Evolutionary conservation across 225 moss, liverwort and hornwort genomes (phyloP).

Genomic region (Antitrichia curtipendula): DNA sequence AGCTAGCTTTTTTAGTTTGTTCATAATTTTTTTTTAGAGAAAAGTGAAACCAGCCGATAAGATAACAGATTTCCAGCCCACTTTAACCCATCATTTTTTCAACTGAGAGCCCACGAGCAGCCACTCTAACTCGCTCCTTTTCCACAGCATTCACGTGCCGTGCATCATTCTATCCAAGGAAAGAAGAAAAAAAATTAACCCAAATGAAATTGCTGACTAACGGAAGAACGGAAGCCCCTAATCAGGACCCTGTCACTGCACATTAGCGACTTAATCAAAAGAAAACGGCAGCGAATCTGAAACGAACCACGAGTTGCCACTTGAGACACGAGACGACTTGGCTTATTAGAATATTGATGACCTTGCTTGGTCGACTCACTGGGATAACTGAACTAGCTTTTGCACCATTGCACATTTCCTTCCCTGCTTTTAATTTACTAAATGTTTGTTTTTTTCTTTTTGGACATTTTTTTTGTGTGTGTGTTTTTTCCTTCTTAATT

Average conservation of each 20-base stretch:
- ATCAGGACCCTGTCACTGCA: neutral
- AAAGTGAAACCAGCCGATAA: neutral
- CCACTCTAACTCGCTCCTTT: neutral
- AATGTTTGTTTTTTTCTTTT: neutral
- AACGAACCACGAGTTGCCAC: neutral
- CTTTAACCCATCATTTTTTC: neutral
- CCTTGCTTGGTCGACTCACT: neutral
- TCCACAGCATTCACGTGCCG: neutral
- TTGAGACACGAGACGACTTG: neutral
- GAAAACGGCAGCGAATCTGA: neutral
- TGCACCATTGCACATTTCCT: neutral
- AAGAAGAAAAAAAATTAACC: fast-evolving
- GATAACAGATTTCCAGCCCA: neutral
- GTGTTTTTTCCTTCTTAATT: too few species aligned
- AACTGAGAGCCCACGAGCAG: neutral
- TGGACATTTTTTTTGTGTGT: too few species aligned
- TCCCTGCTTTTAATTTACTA: neutral
- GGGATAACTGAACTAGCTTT: neutral
- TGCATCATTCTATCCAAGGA: too few species aligned
- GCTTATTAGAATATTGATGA: neutral
- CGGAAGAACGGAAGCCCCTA: neutral
- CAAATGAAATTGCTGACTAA: neutral
- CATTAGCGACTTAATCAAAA: neutral
- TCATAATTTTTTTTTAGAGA: too few species aligned
- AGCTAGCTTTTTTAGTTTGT: neutral